Evolutionary conservation across 2,329 filamentous ascomycete species (phyloP).

Genomic region (Epichloe elymi): DNA sequence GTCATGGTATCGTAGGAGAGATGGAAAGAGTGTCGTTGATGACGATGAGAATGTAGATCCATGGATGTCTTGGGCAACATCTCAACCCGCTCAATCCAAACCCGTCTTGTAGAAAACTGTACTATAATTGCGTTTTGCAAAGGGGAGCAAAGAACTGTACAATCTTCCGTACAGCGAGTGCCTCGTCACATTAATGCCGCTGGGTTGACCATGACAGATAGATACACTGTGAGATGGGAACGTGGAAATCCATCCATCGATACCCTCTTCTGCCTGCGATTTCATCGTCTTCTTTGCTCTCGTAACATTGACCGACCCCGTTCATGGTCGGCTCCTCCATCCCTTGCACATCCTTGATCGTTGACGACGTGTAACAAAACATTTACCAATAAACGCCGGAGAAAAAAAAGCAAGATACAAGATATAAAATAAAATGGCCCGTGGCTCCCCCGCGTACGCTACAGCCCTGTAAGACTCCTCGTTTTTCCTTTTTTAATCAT

Average conservation of each 20-base stretch:
- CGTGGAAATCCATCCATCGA: neutral
- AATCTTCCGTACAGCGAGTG: neutral
- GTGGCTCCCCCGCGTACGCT: neutral
- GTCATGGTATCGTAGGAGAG: conserved; percentile 73
- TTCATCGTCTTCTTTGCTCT: neutral
- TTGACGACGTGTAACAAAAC: too few species aligned
- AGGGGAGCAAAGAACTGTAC: neutral
- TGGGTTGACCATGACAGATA: too few species aligned
- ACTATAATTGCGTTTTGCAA: neutral
- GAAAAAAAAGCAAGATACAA: neutral
- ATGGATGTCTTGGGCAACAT: too few species aligned
- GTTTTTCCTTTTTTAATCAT: conserved; percentile 15
- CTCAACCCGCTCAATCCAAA: too few species aligned
- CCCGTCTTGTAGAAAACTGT: neutral
- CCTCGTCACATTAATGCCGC: too few species aligned
- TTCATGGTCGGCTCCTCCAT: neutral
- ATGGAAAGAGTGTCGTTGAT: conserved; percentile 55
- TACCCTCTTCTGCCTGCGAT: neutral
- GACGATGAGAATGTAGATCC: conserved; percentile 30
- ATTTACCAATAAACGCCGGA: too few species aligned
- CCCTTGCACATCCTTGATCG: neutral
- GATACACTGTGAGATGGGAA: neutral
- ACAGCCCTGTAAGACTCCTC: neutral
- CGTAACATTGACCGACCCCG: neutral
- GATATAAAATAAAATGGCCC: conserved; percentile 7